Base-by-base conservation (phyloP, 495 filamentous ascomycete species). In the Hyaloscypha hepaticicola region DNA sequence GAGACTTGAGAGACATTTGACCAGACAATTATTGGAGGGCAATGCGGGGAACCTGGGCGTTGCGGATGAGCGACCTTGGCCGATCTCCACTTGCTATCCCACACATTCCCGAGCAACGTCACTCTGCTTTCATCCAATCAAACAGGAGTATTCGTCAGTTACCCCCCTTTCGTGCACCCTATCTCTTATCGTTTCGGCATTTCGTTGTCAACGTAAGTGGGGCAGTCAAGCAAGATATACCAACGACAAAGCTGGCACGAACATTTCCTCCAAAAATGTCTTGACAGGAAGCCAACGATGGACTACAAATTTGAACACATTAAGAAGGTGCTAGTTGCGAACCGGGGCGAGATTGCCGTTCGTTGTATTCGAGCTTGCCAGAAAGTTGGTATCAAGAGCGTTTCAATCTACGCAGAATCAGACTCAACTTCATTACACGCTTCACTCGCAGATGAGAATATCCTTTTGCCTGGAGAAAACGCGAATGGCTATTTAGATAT, bases 281-380 rank as follows among this genome's bases (percentile, higher is more conserved):
- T n/a, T n/a, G n/a, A n/a, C n/a, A n/a, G n/a, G n/a, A n/a, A n/a
- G n/a, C n/a, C n/a, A 19, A 45, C 6, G 38, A 65, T 65, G 63
- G 55, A 50, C n/a, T 65, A 65, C 27, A 60, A 38, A 52, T 65
- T 65, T 27, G 52, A 55, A n/a, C 33, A 65, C 27, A 38, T 66
- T 24, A 56, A 41, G 14, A 61, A 61, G 50, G 69, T 75, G 8
- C 64, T 77, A 4, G 67, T 77, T 34, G 74, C 74, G 25, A 88
- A 88, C 71, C 77, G 85, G 41, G 86, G 84, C 19, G 84, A 87
- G 65, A 87, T 87, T 50, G 84, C 85, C 0, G 78, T 78, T 27
- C 67, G 83, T 25, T 75, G 77, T 50, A 74, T 82, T 16, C 73
- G 72, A 60, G 77, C 80, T 27, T 76, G 69, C 27, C 77, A 74